These are phyloP conservation scores for Aspergillus caelatus DNA, from an alignment of 2,329 filamentous ascomycete species.

Conservation along the genomic window DNA sequence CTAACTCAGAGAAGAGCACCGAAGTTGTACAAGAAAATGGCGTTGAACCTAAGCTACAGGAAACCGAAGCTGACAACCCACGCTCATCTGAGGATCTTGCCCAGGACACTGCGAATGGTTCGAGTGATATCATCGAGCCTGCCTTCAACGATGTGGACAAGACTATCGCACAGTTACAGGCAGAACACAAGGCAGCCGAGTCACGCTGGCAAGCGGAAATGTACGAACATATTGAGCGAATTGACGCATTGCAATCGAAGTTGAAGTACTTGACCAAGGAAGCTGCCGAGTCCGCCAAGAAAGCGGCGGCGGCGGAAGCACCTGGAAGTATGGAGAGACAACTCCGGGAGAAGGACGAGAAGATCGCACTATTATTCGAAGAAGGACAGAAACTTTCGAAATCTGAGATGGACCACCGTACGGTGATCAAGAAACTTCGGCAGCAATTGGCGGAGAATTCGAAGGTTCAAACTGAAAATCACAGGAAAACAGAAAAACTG, in stretches of 20 bases:
- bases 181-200: conserved; percentile 55
- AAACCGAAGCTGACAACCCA: neutral
- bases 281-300: conserved; percentile 73
- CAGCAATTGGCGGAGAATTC: conserved; percentile 55
- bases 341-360: conserved; percentile 85
- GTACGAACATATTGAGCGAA: conserved; percentile 80
- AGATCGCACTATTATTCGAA: conserved; percentile 85
- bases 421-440: conserved; percentile 78
- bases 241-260: conserved; percentile 90
- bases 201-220: conserved; percentile 77
- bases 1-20: conserved; percentile 7
- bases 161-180: conserved; percentile 52
- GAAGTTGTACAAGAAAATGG: neutral
- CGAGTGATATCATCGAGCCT: conserved; percentile 15
- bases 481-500: conserved; percentile 61
- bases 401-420: conserved; percentile 81
- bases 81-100: conserved; percentile 19
- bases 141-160: conserved; percentile 42
- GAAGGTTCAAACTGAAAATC: conserved; percentile 52
- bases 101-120: conserved; percentile 19
- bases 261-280: conserved; percentile 84
- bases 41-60: neutral
- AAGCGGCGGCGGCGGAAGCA: conserved; percentile 63
- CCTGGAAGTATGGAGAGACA: conserved; percentile 73
- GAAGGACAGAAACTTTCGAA: conserved; percentile 88